A percentile compares a stretch with the other conserved stretches of the same genome.
Evolutionary conservation across 2,329 filamentous ascomycete genomes (phyloP).

Genomic region (Phyllosticta citrichinensis): DNA sequence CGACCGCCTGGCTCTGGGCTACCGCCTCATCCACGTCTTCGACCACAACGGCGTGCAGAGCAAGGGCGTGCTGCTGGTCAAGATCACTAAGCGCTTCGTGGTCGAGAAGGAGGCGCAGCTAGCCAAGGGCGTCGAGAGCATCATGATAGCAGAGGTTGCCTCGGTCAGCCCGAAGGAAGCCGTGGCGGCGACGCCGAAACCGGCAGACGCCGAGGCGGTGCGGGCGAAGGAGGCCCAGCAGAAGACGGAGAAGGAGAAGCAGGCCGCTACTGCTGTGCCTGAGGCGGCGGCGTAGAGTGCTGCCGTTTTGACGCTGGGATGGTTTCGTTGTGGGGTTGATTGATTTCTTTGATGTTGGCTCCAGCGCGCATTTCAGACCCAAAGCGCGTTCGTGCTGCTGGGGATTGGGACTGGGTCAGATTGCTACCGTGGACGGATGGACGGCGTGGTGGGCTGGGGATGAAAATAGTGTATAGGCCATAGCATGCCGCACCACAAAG

Average conservation of each 20-base stretch:
- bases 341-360: not conserved
- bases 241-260: not conserved
- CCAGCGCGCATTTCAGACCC: too few species aligned
- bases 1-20: conserved; percentile 66
- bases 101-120: not conserved
- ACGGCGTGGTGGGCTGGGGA: too few species aligned
- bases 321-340: not conserved
- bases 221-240: not conserved
- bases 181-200: too few species aligned
- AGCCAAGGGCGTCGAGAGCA: not conserved
- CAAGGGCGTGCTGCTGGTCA: conserved; percentile 62
- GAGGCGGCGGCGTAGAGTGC: not conserved
- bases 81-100: conserved; percentile 49
- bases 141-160: not conserved
- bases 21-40: conserved; percentile 66
- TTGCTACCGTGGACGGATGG: too few species aligned
- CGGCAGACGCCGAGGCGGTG: not conserved
- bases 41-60: conserved; percentile 57
- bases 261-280: not conserved
- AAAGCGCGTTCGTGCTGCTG: too few species aligned
- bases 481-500: too few species aligned
- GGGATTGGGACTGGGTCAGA: not conserved
- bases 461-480: too few species aligned
- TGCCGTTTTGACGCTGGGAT: not conserved
- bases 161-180: not conserved